These are phyloP conservation scores for Backusella luteola DNA, from an alignment of 192 early-diverging fungal species.

Conservation along the genomic window DNA sequence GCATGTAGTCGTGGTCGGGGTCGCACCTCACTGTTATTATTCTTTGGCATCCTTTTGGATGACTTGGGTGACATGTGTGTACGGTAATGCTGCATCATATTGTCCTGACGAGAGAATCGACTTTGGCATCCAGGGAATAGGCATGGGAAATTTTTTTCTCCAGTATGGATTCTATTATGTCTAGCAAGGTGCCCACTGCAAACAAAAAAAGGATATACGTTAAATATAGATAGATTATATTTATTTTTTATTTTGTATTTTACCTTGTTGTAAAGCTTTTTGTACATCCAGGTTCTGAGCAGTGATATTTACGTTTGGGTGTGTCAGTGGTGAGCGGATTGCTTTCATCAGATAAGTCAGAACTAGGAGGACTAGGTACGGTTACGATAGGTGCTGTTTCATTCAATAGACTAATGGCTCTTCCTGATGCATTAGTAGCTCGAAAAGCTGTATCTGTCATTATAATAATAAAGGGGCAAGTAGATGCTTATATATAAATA, in stretches of 20 bases:
- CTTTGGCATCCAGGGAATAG: constrained; percentile 65
- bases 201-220: neutral
- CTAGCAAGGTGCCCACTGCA: constrained; percentile 75
- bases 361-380: neutral
- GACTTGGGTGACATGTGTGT: constrained; percentile 71
- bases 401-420: constrained; percentile 55
- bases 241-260: neutral
- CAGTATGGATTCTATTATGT: constrained; percentile 80
- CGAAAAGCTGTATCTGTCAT: constrained; percentile 30
- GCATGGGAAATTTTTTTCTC: constrained; percentile 77
- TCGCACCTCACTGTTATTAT: constrained; percentile 8
- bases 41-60: constrained; percentile 50
- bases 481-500: neutral
- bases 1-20: constrained; percentile 34
- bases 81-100: constrained; percentile 87
- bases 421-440: constrained; percentile 50
- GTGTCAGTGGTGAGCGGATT: neutral
- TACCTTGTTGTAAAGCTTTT: constrained; percentile 80
- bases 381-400: neutral
- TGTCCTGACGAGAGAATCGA: constrained; percentile 79
- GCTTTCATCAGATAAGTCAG: constrained; percentile 7
- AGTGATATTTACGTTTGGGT: constrained; percentile 71
- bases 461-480: neutral
- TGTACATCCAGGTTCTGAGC: constrained; percentile 60
- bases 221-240: neutral